Percentiles rank a stretch among this genome's conserved stretches.
phyloP scores from a whole-genome alignment of 2,329 filamentous ascomycete species.

The Monosporascus sp. region DNA sequence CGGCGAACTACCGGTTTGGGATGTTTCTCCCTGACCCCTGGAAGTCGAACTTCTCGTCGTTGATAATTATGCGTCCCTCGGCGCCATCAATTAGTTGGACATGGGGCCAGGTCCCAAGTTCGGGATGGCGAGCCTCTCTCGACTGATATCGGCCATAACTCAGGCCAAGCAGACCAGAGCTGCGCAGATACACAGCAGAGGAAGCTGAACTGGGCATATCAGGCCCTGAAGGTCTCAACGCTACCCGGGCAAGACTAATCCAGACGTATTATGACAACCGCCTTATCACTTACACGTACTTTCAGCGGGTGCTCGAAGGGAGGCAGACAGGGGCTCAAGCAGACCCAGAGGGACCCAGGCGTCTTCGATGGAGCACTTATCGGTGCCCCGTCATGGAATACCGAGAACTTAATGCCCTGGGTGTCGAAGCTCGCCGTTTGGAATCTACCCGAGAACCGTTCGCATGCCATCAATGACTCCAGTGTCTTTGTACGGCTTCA shows the following conservation, averaged over 20 bases:
- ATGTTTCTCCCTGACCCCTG: conserved; percentile 24
- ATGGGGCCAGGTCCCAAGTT: conserved; percentile 18
- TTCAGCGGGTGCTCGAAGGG: conserved; percentile 50
- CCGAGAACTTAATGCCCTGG: conserved; percentile 34
- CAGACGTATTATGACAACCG: conserved; percentile 38
- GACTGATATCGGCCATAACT: conserved; percentile 31
- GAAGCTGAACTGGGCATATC: conserved; percentile 27
- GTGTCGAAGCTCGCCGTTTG: conserved; percentile 36
- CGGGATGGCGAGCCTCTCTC: conserved; percentile 27
- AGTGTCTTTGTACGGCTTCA: conserved; percentile 35
- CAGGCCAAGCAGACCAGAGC: conserved; percentile 18
- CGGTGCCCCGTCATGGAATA: conserved; percentile 42
- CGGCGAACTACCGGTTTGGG: conserved; percentile 23
- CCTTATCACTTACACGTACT: conserved; percentile 37
- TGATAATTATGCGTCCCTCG: conserved; percentile 22
- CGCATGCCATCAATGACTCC: conserved; percentile 34
- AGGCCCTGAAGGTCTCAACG: conserved; percentile 37
- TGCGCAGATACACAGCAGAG: conserved; percentile 29
- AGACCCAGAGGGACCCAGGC: conserved; percentile 41
- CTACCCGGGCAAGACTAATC: conserved; percentile 36
- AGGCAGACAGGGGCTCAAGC: conserved; percentile 46
- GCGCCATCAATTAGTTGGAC: conserved; percentile 28
- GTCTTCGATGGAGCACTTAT: conserved; percentile 49
- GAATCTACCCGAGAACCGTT: conserved; percentile 36
- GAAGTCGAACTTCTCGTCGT: conserved; percentile 22